Percentiles rank a stretch among this genome's conserved stretches.
Conservation (phyloP, 1,139 yeast species). For the Debaryomyces fabryi region DNA sequence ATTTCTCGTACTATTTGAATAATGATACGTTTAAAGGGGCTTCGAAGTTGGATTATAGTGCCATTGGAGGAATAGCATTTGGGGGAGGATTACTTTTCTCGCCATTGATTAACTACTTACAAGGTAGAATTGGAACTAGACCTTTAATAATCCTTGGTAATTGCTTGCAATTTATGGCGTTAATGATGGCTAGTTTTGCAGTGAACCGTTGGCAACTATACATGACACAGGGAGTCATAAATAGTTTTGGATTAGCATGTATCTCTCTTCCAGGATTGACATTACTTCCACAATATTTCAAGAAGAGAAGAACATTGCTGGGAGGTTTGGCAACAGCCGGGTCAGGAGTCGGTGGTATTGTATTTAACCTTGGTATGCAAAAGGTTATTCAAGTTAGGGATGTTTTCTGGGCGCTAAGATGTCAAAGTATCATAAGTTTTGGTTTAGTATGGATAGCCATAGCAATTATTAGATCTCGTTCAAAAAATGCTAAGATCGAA, state of each 20-base stretch:
- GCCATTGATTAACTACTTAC: constrained; percentile 44
- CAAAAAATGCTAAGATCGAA: constrained; percentile 30
- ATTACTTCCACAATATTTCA: constrained; percentile 56
- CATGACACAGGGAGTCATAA: constrained; percentile 54
- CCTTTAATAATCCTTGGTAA: constrained; percentile 44
- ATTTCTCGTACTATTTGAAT: constrained; percentile 46
- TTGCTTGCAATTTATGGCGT: constrained; percentile 51
- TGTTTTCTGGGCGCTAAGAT: constrained; percentile 41
- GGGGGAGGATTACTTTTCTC: constrained; percentile 38
- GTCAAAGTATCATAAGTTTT: constrained; percentile 39
- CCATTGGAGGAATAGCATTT: constrained; percentile 46
- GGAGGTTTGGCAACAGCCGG: constrained; percentile 62
- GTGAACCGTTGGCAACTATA: constrained; percentile 54
- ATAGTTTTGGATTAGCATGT: constrained; percentile 51
- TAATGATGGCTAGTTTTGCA: constrained; percentile 57
- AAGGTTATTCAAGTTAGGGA: constrained; percentile 27
- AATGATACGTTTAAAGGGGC: constrained; percentile 43
- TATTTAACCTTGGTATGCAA: constrained; percentile 44
- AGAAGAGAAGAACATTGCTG: constrained; percentile 56
- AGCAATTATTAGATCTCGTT: constrained; percentile 26
- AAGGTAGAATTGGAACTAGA: constrained; percentile 44
- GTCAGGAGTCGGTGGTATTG: constrained; percentile 64
- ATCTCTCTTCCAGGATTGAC: constrained; percentile 46
- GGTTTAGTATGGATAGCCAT: constrained; percentile 36
- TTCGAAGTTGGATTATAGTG: constrained; percentile 41